Percentiles rank a stretch among this genome's conserved stretches.
phyloP scores from a whole-genome alignment of 2,329 filamentous ascomycete species.

The Trichoderma polysporum region DNA sequence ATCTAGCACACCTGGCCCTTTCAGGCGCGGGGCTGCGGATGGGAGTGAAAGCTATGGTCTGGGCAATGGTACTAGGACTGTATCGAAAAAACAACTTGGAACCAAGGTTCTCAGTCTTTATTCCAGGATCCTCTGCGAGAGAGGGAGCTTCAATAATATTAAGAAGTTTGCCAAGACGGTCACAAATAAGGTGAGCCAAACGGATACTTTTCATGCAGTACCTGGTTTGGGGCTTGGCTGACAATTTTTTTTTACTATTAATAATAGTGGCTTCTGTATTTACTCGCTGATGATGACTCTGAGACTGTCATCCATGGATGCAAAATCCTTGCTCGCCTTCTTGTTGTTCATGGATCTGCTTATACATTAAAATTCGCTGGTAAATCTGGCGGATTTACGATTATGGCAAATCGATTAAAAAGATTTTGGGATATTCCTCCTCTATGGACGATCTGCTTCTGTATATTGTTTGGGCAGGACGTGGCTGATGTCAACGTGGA shows the following conservation, averaged over 20 bases:
- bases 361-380: slow-evolving; percentile 82
- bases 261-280: slow-evolving; percentile 79
- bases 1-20: slow-evolving; percentile 42
- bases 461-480: slow-evolving; percentile 83
- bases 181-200: slow-evolving; percentile 74
- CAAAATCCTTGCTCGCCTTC: slow-evolving; percentile 78
- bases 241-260: background rate
- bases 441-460: slow-evolving; percentile 85
- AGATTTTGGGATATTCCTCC: slow-evolving; percentile 85
- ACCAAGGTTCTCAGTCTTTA: slow-evolving; percentile 75
- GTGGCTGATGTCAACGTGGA: slow-evolving; percentile 73
- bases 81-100: slow-evolving; percentile 70
- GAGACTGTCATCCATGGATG: slow-evolving; percentile 78
- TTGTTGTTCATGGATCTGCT: slow-evolving; percentile 75
- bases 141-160: slow-evolving; percentile 65
- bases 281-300: slow-evolving; percentile 82
- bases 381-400: slow-evolving; percentile 83
- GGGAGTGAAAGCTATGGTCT: slow-evolving; percentile 32
- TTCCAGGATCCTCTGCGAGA: slow-evolving; percentile 72
- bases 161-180: slow-evolving; percentile 91
- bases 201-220: too few relatives aligned
- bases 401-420: slow-evolving; percentile 79
- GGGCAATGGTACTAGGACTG: slow-evolving; percentile 35
- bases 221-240: background rate
- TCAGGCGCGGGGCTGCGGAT: slow-evolving; percentile 42